Evolutionary conservation across 2,329 filamentous ascomycete species (phyloP), one percentile per base, ranked within the genome.

Genomic region (Cladosporium sp.): DNA sequence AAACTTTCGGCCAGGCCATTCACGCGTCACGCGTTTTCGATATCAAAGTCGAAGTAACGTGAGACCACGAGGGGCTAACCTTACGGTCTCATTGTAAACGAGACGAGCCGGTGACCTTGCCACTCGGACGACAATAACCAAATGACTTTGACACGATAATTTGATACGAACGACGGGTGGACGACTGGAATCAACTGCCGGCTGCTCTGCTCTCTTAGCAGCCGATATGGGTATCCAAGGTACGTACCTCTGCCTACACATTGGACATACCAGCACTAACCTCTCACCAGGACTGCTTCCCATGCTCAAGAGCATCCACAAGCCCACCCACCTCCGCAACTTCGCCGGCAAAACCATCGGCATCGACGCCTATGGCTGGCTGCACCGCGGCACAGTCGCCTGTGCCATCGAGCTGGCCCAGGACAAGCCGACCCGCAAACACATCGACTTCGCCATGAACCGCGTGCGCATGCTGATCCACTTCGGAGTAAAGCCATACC

Each of bases 281-380:
- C 8, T 11, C 26, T 11, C n/a, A 14, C 25, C 67, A 93, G 94
- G 95, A 53, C 87, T 99, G 63, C 85, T 98, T 36, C 92, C 92
- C 43, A 84, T 98, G 67, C 88, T 99, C 67, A 98, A 98, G 80
- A 98, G 95, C 54, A 98, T 99, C 63, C 95, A 99, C 67, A 93
- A 91, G 75, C 91, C 91, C 75, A 91, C 88, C 59, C 91, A 92
- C 71, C 84, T 99, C 67, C 96, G 93, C 76, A 93, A 93, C 74
- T 97, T 91, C 78, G 82, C 86, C 14, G 95, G 94, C 60, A 89
- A 96, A 79, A 96, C 91, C 1, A 85, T 99, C 56, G 96, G 91
- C n/a, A 89, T 99, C 39, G 95, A 99, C 78, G 94, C 91, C 65
- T 99, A 99, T 84, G 95, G 94, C 76, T 99, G 96, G 95, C 88